Evolutionary conservation across 805 yeast genomes (phyloP).

Genomic region (Tetrapisispora arboricola): DNA sequence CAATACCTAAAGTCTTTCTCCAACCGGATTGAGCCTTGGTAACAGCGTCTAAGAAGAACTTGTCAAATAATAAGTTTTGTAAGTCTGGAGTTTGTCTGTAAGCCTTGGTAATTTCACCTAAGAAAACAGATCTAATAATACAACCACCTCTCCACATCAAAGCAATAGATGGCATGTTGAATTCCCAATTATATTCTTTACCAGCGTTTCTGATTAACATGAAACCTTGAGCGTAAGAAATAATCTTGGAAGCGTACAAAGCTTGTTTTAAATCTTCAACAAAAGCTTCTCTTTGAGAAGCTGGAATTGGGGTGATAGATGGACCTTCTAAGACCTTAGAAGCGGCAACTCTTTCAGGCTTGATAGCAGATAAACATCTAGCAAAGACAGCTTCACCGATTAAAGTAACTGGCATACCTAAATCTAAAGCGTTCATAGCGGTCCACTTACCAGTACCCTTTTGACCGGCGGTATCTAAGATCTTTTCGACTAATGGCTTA

Average conservation of each 20-base stretch:
- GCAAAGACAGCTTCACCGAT: conserved; percentile 98
- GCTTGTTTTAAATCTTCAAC: conserved; percentile 96
- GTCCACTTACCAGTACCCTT: conserved; percentile 99
- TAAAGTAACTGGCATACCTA: conserved; percentile 96
- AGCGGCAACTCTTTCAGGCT: conserved; percentile 84
- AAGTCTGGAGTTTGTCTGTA: conserved; percentile 87
- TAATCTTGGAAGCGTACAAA: conserved; percentile 93
- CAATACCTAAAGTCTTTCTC: conserved; percentile 78
- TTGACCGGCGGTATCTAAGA: conserved; percentile 95
- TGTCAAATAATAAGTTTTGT: conserved; percentile 91
- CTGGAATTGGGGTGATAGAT: conserved; percentile 11
- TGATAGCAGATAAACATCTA: conserved; percentile 89
- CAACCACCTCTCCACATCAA: conserved; percentile 99
- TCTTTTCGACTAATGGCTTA: conserved; percentile 90
- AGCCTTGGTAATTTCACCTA: conserved; percentile 94
- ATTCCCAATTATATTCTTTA: conserved; percentile 90
- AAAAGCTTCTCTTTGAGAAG: conserved; percentile 71
- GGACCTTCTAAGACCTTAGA: conserved; percentile 77
- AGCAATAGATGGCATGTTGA: conserved; percentile 97
- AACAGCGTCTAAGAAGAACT: conserved; percentile 87
- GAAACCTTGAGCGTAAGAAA: conserved; percentile 98
- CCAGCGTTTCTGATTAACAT: conserved; percentile 99
- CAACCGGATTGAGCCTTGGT: conserved; percentile 90
- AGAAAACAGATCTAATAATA: conserved; percentile 96
- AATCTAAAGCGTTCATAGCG: conserved; percentile 92